Evolutionary conservation across 768 basidiomycete species (phyloP), one percentile per base, ranked within the genome.

Genomic region (Pleurotus citrinopileatus): DNA sequence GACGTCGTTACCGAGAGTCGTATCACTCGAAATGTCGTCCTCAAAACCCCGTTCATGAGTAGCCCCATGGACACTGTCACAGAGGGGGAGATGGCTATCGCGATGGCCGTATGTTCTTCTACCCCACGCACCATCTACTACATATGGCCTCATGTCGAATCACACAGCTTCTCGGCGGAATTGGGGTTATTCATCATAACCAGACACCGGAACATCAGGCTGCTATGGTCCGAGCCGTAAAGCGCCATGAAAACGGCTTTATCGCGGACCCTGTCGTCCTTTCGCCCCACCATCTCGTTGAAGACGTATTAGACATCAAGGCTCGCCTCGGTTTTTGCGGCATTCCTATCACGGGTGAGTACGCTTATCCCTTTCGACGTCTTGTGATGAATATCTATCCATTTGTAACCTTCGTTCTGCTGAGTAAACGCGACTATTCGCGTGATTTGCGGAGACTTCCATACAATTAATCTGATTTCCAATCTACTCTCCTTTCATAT

Each of bases 1-100:
- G 83, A 83, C 40, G 95, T 94, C 66, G 65, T 81, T 61, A 85
- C 91, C 2, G 93, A 98, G 74, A 89, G 84, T 63, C 83, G 79
- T 52, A 85, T 99, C 55, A 97, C 96, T 20, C 86, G 89, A 53
- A 97, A 97, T 61, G 91, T 98, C 62, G 73, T 77, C 38, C 79
- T 99, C 62, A 98, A 94, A 74, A 95, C 94, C 0, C 97, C 96
- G 0, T 96, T 99, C 73, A 77, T 98, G 77, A 96, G 93, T 68
- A 95, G 92, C 48, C 96, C 97, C 13, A 99, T 99, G 97, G 97
- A 99, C 75, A 99, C 97, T 42, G 97, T 98, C 61, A 98, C 97
- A 1, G 97, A 98, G 72, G 84, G 81, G 52, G 85, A 91, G 56
- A 96, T 95, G 91, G 93, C 92, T 26, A 93, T 96, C 66, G 76